These are phyloP conservation scores for Nannochloris sp. DNA, from an alignment of 139 green algal species.

Conservation along the genomic window DNA sequence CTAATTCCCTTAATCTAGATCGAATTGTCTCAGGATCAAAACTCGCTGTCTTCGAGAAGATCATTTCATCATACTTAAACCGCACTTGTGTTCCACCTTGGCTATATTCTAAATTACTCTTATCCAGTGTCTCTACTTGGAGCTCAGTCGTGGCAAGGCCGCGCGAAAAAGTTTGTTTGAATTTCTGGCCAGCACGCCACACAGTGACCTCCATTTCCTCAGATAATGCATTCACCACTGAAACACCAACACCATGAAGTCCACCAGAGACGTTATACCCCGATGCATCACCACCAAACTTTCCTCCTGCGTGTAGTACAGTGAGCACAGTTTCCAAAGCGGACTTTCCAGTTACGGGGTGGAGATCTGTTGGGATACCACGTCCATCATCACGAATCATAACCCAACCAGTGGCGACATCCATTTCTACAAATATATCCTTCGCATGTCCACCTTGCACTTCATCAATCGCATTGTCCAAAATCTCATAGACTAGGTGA, in stretches of 20 bases:
- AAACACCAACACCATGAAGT: constrained; percentile 94
- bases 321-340: constrained; percentile 83
- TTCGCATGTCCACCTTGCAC: constrained; percentile 76
- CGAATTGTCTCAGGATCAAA: constrained; percentile 78
- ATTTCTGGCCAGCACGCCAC: constrained; percentile 49
- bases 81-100: constrained; percentile 60
- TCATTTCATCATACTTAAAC: constrained; percentile 76
- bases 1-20: constrained; percentile 82
- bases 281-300: constrained; percentile 84
- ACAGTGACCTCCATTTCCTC: constrained; percentile 68
- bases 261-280: constrained; percentile 85
- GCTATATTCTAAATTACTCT: constrained; percentile 13
- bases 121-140: neutral
- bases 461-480: constrained; percentile 95
- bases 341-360: constrained; percentile 80
- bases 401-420: constrained; percentile 59
- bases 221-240: constrained; percentile 93
- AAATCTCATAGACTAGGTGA: constrained; percentile 95
- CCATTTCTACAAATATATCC: constrained; percentile 51
- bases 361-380: constrained; percentile 86
- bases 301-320: constrained; percentile 92
- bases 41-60: constrained; percentile 56
- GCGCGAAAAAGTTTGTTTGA: constrained; percentile 61
- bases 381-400: constrained; percentile 83
- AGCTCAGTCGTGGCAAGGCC: constrained; percentile 40